These are phyloP conservation scores for Teunomyces aglyptinius DNA, from an alignment of 805 yeast genomes.

Conservation along the genomic window DNA sequence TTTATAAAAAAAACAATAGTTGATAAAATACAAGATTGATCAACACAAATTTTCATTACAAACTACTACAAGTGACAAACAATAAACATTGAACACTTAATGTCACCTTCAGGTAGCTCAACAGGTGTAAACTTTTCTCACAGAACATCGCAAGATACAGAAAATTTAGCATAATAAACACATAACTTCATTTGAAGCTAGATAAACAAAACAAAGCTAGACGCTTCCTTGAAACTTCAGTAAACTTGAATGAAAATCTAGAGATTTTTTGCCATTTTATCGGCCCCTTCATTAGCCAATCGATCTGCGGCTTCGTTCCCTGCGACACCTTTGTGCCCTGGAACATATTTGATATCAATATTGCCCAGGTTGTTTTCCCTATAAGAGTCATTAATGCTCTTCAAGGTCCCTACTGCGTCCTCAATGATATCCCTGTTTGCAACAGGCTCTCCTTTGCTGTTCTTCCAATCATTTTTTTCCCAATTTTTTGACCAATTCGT, in stretches of 20 bases:
- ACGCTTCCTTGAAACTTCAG: too few species aligned
- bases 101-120: too few species aligned
- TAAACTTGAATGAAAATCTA: neutral
- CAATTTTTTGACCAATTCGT: constrained; percentile 58
- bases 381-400: constrained; percentile 38
- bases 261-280: neutral
- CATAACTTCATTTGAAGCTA: too few species aligned
- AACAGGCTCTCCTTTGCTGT: constrained; percentile 43
- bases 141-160: too few species aligned
- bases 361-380: constrained; percentile 29
- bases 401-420: constrained; percentile 20
- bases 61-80: too few species aligned
- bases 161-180: too few species aligned
- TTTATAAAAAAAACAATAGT: too few species aligned
- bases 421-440: constrained; percentile 53
- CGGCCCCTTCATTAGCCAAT: constrained; percentile 51
- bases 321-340: constrained; percentile 63
- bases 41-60: too few species aligned
- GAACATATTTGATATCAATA: constrained; percentile 57
- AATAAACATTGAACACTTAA: too few species aligned
- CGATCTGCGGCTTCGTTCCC: constrained; percentile 81
- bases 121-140: too few species aligned
- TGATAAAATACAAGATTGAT: too few species aligned
- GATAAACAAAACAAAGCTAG: too few species aligned
- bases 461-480: constrained; percentile 56